Evolutionary conservation across 352 stramenopile species (phyloP).

Genomic region (Phytophthora meadii): DNA sequence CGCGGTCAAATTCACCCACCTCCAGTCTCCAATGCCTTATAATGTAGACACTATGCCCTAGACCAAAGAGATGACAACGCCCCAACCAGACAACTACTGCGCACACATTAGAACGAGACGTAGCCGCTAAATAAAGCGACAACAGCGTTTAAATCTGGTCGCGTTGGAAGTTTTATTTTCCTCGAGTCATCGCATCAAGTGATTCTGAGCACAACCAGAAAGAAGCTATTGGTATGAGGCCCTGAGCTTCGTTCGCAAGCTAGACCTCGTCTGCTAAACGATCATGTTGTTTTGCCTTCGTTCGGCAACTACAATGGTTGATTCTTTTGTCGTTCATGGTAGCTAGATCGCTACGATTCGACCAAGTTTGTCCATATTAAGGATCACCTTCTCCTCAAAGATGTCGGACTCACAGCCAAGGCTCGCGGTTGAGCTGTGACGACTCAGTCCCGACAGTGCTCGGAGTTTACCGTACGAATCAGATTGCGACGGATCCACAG

Average conservation of each 20-base stretch:
- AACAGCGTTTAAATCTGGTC: constrained; percentile 11
- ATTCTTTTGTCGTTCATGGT: constrained; percentile 1
- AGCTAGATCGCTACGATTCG: constrained; percentile 24
- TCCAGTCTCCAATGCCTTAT: constrained; percentile 17
- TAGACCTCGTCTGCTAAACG: no score
- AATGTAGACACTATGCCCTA: constrained; percentile 16
- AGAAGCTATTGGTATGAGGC: not conserved
- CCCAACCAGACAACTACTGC: constrained; percentile 18
- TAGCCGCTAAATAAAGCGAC: constrained; percentile 33
- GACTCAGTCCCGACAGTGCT: constrained; percentile 25
- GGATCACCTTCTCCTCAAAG: constrained; percentile 30
- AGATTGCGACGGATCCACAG: constrained; percentile 21
- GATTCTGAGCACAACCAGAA: constrained; percentile 19
- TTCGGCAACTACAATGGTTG: constrained; percentile 3
- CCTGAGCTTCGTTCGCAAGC: constrained; percentile 9
- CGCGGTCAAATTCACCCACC: constrained; percentile 10
- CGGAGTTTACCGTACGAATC: constrained; percentile 32
- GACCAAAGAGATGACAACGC: constrained; percentile 20
- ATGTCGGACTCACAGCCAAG: constrained; percentile 13
- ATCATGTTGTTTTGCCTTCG: constrained; percentile 4
- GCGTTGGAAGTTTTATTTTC: constrained; percentile 7
- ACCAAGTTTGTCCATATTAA: constrained; percentile 27
- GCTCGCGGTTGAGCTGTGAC: constrained; percentile 31
- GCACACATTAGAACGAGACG: constrained; percentile 5
- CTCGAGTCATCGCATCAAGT: not conserved